Percentiles rank a stretch among this genome's conserved stretches.
Conservation (phyloP, 257 asterid genomes). For the Echium plantagineum region DNA sequence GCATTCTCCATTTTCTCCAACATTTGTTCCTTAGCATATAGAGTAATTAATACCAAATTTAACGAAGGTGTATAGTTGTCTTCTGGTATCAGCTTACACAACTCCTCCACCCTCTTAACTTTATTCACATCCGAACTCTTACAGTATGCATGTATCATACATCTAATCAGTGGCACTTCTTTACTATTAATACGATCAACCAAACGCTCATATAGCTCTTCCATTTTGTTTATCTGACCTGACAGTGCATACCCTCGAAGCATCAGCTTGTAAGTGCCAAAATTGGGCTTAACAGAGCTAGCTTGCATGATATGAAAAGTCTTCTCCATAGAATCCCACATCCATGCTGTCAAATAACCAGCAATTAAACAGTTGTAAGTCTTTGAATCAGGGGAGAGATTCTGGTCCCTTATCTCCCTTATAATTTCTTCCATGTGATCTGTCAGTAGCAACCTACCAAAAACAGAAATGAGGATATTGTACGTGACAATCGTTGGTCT, state of each 20-base stretch:
- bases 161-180: constrained; percentile 35
- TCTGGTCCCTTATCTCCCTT: constrained; percentile 37
- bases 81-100: constrained; percentile 45
- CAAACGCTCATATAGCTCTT: constrained; percentile 46
- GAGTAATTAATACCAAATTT: constrained; percentile 46
- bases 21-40: constrained; percentile 62
- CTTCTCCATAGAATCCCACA: constrained; percentile 74
- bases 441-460: constrained; percentile 50
- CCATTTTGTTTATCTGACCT: constrained; percentile 68
- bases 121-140: constrained; percentile 39
- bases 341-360: constrained; percentile 86
- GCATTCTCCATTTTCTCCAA: constrained; percentile 61
- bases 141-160: constrained; percentile 66
- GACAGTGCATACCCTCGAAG: constrained; percentile 79
- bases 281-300: constrained; percentile 35
- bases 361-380: constrained; percentile 55
- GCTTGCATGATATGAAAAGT: constrained; percentile 44
- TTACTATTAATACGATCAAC: constrained; percentile 29
- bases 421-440: constrained; percentile 73
- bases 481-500: constrained; percentile 59
- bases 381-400: constrained; percentile 34
- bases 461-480: constrained; percentile 71
- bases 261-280: constrained; percentile 46
- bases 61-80: constrained; percentile 57
- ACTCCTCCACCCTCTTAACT: constrained; percentile 50